Base-by-base conservation (phyloP, 257 asterid genomes). In the Scutellaria baicalensis region DNA sequence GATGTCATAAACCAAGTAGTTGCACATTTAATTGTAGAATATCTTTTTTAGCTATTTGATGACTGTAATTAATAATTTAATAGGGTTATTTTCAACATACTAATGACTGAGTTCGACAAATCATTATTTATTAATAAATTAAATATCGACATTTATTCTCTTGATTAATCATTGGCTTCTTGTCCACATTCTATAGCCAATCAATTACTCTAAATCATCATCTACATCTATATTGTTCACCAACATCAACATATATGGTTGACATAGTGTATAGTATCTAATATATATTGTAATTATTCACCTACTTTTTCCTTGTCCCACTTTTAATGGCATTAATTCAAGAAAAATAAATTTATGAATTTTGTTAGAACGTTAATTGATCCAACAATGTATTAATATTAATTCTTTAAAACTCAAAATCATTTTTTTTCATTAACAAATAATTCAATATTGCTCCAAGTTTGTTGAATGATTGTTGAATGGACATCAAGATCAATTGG, bases 181-280 rank as follows among this genome's bases (percentile, higher is more conserved):
- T 72, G 12, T 12, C 66, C 62, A 48, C 18, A 71, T 60, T 59
- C 16, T 71, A 63, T 51, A 40, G 40, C 65, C 65, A 39, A 63
- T 52, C 48, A 72, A 71, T 40, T 42, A 45, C 66, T 43, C 31
- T 14, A 33, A 47, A 33, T 17, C 21, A 40, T 27, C 44, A 44
- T 60, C 36, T 49, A 49, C n/a, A n/a, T n/a, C n/a, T n/a, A n/a
- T n/a, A n/a, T n/a, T 14, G 54, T 49, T 64, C 31, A 38, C 56
- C 21, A 49, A 48, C 0, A 63, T n/a, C n/a, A n/a, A n/a, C n/a
- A n/a, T n/a, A n/a, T n/a, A n/a, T 21, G 56, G 43, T 50, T 43
- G 31, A 52, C 66, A 43, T 12, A 27, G 21, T 64, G 71, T 38
- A 63, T 50, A 27, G 33, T 27, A 27, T n/a, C n/a, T n/a, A n/a